Conservation (phyloP, 2,329 filamentous ascomycete genomes). For the Aspergillus intermedius region DNA sequence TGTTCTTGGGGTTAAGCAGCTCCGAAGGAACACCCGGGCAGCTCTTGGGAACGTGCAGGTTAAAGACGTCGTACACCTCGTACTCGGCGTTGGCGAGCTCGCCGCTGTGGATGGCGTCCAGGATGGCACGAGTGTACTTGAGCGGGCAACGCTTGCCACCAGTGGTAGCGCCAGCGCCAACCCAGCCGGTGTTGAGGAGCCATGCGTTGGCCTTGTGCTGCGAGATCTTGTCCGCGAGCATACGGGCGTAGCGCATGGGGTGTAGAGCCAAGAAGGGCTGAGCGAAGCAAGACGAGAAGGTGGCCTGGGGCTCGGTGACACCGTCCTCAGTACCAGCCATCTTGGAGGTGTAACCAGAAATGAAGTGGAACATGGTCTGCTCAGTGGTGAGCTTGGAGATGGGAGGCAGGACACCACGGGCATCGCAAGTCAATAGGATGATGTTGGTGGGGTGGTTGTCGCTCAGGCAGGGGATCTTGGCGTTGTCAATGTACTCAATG, state of each 20-base stretch:
- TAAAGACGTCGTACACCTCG: slow-evolving; percentile 94
- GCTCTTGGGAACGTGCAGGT: slow-evolving; percentile 86
- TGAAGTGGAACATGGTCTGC: slow-evolving; percentile 99
- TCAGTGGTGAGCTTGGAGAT: slow-evolving; percentile 93
- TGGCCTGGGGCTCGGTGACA: slow-evolving; percentile 93
- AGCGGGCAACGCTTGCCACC: slow-evolving; percentile 95
- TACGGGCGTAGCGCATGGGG: slow-evolving; percentile 97
- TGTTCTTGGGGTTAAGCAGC: slow-evolving; percentile 88
- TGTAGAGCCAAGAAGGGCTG: slow-evolving; percentile 98
- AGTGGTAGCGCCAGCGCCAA: slow-evolving; percentile 81
- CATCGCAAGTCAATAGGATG: slow-evolving; percentile 95
- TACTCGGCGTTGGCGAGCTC: slow-evolving; percentile 90
- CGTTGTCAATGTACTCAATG: slow-evolving; percentile 98
- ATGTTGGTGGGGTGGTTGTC: slow-evolving; percentile 90
- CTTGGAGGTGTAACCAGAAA: slow-evolving; percentile 99
- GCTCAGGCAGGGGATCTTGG: slow-evolving; percentile 94
- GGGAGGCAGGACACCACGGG: slow-evolving; percentile 90
- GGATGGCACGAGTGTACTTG: slow-evolving; percentile 97
- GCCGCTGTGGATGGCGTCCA: slow-evolving; percentile 95
- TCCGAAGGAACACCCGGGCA: slow-evolving; percentile 86
- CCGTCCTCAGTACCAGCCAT: slow-evolving; percentile 99
- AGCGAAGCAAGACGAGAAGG: slow-evolving; percentile 98
- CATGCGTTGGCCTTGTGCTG: slow-evolving; percentile 93
- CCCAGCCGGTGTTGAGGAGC: slow-evolving; percentile 98
- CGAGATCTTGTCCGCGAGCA: slow-evolving; percentile 97